A percentile compares a stretch with the other conserved stretches of the same genome.
These are phyloP conservation scores for Clonostachys rhizophaga DNA, from an alignment of 2,329 filamentous ascomycete species.

Conservation along the genomic window DNA sequence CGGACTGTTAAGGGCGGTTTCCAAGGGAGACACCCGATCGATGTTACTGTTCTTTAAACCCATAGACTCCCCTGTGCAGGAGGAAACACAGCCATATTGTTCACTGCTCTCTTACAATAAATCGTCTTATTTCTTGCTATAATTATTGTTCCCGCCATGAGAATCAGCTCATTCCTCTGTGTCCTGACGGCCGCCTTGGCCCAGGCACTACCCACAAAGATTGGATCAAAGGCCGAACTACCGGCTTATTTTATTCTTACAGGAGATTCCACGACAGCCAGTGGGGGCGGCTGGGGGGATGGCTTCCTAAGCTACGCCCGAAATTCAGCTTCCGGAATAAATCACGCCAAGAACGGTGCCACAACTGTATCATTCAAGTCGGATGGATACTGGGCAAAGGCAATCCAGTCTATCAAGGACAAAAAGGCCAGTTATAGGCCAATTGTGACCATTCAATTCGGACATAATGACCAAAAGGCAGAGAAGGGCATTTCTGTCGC, in stretches of 20 bases:
- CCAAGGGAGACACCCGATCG: too few species aligned
- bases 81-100: too few species aligned
- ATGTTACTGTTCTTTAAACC: too few species aligned
- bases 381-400: constrained; percentile 45
- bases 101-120: too few species aligned
- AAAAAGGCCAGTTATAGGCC: constrained; percentile 25
- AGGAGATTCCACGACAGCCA: constrained; percentile 44
- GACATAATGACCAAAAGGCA: constrained; percentile 57
- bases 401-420: constrained; percentile 34
- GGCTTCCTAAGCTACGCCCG: constrained; percentile 48
- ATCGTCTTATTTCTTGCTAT: too few species aligned
- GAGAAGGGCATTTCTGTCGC: constrained; percentile 36
- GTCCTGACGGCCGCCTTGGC: too few species aligned
- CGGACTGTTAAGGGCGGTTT: too few species aligned
- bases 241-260: constrained; percentile 32
- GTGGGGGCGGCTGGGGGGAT: constrained; percentile 51
- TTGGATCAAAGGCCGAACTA: too few species aligned
- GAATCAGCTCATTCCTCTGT: too few species aligned
- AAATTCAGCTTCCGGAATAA: constrained; percentile 42
- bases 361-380: constrained; percentile 51
- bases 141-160: too few species aligned
- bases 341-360: constrained; percentile 50
- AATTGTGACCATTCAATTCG: constrained; percentile 40
- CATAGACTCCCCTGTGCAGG: too few species aligned
- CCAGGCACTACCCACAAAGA: too few species aligned